These are phyloP conservation scores for Avena atlantica DNA, from an alignment of 176 grass and related monocot genomes.

Conservation along the genomic window DNA sequence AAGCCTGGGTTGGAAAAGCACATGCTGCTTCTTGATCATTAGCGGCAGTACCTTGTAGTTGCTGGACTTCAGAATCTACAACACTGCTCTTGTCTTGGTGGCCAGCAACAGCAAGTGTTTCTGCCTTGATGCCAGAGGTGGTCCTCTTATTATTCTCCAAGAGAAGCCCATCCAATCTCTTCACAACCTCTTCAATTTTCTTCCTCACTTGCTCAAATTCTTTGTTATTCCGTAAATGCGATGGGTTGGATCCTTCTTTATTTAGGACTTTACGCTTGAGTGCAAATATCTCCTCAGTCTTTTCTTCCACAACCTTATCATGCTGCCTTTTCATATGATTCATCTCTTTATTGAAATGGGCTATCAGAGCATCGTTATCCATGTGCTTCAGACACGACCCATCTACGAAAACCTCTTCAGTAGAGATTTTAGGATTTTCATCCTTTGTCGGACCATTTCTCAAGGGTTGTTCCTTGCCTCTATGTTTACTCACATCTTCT, in stretches of 20 bases:
- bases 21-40: conserved; percentile 19
- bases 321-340: conserved; percentile 62
- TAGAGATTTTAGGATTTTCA: neutral
- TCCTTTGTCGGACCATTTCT: conserved; percentile 15
- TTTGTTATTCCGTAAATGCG: conserved; percentile 60
- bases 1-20: conserved; percentile 16
- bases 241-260: conserved; percentile 52
- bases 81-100: conserved; percentile 44
- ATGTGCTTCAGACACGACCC: conserved; percentile 38
- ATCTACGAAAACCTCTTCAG: conserved; percentile 30
- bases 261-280: conserved; percentile 51
- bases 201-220: conserved; percentile 68
- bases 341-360: conserved; percentile 52
- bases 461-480: conserved; percentile 40
- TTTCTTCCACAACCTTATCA: conserved; percentile 49
- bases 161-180: conserved; percentile 59
- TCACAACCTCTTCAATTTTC: conserved; percentile 51
- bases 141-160: conserved; percentile 53
- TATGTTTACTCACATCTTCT: conserved; percentile 50
- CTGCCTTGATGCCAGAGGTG: conserved; percentile 34
- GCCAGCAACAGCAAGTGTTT: conserved; percentile 42
- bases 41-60: conserved; percentile 28
- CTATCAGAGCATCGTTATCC: conserved; percentile 44
- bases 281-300: conserved; percentile 58
- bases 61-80: conserved; percentile 46